These are phyloP conservation scores for Nemania diffusa DNA, from an alignment of 2,329 filamentous ascomycete species.

Conservation along the genomic window DNA sequence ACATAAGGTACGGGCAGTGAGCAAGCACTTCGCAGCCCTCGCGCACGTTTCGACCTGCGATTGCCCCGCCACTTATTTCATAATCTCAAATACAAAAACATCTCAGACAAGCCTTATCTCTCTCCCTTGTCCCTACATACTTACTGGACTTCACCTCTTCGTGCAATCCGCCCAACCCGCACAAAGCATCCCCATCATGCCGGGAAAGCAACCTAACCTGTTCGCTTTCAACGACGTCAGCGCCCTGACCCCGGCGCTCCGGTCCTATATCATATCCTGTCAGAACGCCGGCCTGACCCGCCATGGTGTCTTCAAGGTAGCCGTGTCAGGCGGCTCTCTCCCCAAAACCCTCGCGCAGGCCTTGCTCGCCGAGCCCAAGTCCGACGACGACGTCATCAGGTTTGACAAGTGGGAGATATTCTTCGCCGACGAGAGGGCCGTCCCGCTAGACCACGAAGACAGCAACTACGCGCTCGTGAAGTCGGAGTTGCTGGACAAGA, in stretches of 20 bases:
- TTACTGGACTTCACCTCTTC: constrained; percentile 12
- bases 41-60: constrained; percentile 9
- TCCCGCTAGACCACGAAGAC: constrained; percentile 89
- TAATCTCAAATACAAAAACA: constrained; percentile 10
- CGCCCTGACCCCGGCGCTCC: constrained; percentile 79
- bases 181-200: constrained; percentile 52
- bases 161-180: constrained; percentile 7
- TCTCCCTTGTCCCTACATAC: background rate
- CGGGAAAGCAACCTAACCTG: constrained; percentile 73
- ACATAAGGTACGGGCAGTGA: background rate
- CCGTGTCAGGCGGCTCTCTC: constrained; percentile 91
- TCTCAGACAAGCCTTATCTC: constrained; percentile 8
- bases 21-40: constrained; percentile 6
- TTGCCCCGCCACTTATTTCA: constrained; percentile 15
- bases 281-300: constrained; percentile 83
- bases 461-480: constrained; percentile 94
- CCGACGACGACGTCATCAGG: constrained; percentile 70
- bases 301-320: constrained; percentile 88
- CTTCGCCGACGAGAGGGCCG: constrained; percentile 96
- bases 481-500: constrained; percentile 86
- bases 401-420: constrained; percentile 97
- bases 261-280: constrained; percentile 82
- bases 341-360: constrained; percentile 88
- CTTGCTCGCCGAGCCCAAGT: constrained; percentile 69
- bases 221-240: constrained; percentile 80